Evolutionary conservation across 345 rosid species (phyloP).

Genomic region (Erucastrum elatum): DNA sequence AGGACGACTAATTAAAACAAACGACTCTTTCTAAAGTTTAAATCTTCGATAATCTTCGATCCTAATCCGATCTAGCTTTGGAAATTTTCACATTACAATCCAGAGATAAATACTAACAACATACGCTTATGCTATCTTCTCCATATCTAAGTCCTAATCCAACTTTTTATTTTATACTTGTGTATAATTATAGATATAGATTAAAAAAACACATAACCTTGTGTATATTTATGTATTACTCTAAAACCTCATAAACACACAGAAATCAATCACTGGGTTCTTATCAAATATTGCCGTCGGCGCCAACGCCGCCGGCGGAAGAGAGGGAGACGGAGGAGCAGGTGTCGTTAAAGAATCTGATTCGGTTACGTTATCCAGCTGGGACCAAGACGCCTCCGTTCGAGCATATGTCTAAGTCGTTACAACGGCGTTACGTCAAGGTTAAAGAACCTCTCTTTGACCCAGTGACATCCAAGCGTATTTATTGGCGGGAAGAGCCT

Average conservation of each 20-base stretch:
- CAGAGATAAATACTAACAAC: conserved; percentile 1
- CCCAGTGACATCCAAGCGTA: conserved; percentile 3
- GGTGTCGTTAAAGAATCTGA: conserved; percentile 17
- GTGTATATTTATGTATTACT: not conserved
- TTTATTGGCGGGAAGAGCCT: conserved; percentile 25
- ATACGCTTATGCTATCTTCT: conserved; percentile 12
- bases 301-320: conserved; percentile 1
- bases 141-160: conserved; percentile 18
- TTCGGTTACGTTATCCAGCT: conserved; percentile 5
- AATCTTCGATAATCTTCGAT: not conserved
- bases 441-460: conserved; percentile 29
- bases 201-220: not conserved
- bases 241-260: not conserved
- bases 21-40: conserved; percentile 23
- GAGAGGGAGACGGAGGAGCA: not conserved
- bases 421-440: conserved; percentile 12
- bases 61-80: conserved; percentile 1
- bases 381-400: conserved; percentile 25
- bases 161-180: not conserved
- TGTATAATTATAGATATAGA: not conserved
- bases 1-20: not conserved
- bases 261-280: conserved; percentile 29
- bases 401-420: not conserved
- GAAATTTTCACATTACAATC: conserved; percentile 1
- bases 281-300: conserved; percentile 18